Conservation (phyloP, 2,329 filamentous ascomycete species). For the Shiraia bambusicola region DNA sequence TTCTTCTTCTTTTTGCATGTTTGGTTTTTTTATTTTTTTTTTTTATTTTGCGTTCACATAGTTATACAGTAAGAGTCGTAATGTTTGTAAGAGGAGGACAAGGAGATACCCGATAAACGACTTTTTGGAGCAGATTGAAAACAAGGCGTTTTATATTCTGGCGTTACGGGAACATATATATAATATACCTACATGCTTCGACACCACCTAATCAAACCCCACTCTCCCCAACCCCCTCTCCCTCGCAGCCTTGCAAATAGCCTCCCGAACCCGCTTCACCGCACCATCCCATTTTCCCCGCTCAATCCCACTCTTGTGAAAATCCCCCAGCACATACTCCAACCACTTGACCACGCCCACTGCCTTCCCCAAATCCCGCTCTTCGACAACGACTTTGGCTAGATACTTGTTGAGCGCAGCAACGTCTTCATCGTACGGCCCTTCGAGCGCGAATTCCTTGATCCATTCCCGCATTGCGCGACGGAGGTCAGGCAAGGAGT, state of each 20-base stretch:
- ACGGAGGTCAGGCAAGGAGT: constrained; percentile 64
- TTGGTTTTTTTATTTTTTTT: neutral
- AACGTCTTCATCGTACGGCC: constrained; percentile 78
- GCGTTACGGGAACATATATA: too few species aligned
- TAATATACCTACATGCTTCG: neutral
- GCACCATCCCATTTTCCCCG: constrained; percentile 39
- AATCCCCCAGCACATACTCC: constrained; percentile 42
- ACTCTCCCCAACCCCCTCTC: constrained; percentile 42
- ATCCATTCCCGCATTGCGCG: constrained; percentile 77
- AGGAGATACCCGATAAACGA: too few species aligned
- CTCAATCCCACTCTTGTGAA: constrained; percentile 13
- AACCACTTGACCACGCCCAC: constrained; percentile 69
- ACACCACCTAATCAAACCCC: constrained; percentile 5
- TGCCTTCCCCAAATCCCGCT: constrained; percentile 76
- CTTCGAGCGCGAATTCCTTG: constrained; percentile 67
- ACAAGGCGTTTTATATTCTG: too few species aligned
- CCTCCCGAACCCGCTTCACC: constrained; percentile 44
- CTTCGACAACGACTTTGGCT: constrained; percentile 68
- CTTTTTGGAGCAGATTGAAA: too few species aligned
- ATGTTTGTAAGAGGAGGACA: too few species aligned
- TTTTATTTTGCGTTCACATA: neutral
- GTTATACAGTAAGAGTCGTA: too few species aligned
- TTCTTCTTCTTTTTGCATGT: too few species aligned
- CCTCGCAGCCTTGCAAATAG: constrained; percentile 47
- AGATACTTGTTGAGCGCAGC: constrained; percentile 74